Evolutionary conservation across 2,329 filamentous ascomycete genomes (phyloP).

Genomic region (Fusarium compactum): DNA sequence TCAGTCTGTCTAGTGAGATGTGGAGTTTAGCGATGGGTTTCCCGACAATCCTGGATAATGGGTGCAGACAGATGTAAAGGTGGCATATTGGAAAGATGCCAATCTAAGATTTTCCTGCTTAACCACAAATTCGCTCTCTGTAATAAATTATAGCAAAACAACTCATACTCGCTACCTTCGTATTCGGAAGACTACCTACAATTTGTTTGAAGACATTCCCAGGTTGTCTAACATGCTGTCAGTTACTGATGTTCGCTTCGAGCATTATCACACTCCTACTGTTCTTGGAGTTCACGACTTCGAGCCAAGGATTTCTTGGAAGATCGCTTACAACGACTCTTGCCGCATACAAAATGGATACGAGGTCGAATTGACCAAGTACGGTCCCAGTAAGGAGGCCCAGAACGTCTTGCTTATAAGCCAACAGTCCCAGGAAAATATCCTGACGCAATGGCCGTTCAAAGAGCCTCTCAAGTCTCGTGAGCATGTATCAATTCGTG

Average conservation of each 20-base stretch:
- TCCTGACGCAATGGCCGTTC: slow-evolving; percentile 24
- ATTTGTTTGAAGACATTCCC: background rate
- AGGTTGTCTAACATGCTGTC: background rate
- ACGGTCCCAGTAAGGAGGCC: background rate
- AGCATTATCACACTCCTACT: slow-evolving; percentile 20
- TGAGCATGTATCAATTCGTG: slow-evolving; percentile 21
- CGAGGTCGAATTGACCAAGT: slow-evolving; percentile 27
- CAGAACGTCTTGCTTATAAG: background rate
- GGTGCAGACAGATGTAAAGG: background rate
- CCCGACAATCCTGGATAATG: background rate
- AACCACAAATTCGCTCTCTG: background rate
- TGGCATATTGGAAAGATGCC: background rate
- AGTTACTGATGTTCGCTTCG: slow-evolving; percentile 17
- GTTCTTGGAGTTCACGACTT: slow-evolving; percentile 13
- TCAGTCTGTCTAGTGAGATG: background rate
- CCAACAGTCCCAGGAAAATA: background rate
- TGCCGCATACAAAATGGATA: slow-evolving; percentile 12
- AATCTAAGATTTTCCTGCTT: background rate
- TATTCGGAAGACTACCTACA: background rate
- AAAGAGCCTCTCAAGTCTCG: slow-evolving; percentile 20
- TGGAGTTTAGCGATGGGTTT: slow-evolving; percentile 2
- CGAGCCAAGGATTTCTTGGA: slow-evolving; percentile 30
- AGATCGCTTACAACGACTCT: background rate
- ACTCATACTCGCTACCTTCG: background rate
- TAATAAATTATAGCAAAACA: background rate